Evolutionary conservation across 2,329 filamentous ascomycete species (phyloP), one percentile per base, ranked within the genome.

Genomic region (Penicillium corylophilum): DNA sequence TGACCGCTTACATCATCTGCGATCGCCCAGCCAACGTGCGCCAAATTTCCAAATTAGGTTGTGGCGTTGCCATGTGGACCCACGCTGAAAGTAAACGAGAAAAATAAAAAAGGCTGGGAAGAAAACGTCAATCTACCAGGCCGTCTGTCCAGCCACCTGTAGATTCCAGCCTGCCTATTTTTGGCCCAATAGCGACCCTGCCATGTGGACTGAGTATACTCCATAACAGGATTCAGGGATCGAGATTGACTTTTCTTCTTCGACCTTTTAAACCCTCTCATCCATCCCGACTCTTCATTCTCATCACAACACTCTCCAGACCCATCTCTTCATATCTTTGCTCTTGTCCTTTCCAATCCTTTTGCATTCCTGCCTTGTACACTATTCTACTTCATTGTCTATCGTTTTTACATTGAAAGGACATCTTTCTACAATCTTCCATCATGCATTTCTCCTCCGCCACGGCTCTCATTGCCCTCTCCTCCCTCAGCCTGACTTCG

Each of bases 361-460:
- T 44, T 31, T 7, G 7, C 40, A 6, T 35, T 5, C 26, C 38
- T 15, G 26, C 15, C 24, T 5, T 29, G 18, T 13, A 39, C 22
- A 15, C 4, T 6, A 26, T 33, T 29, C n/a, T 8, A 28, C 16
- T 29, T 4, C 29, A 36, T 38, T 15, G 35, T 35, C 35, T n/a
- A n/a, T n/a, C n/a, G n/a, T n/a, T n/a, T n/a, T n/a, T n/a, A n/a
- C n/a, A n/a, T n/a, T n/a, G n/a, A n/a, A n/a, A n/a, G n/a, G n/a
- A n/a, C n/a, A n/a, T n/a, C n/a, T n/a, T n/a, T n/a, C n/a, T 31
- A 23, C 29, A 39, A 43, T 33, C 10, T 41, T 15, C 28, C 38
- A 64, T 42, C 20, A 71, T 71, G 69, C 63, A 65, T 57, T 59
- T 68, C 60, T 60, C 61, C 15, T 48, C 50, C 13, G 55, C 60